phyloP scores from a whole-genome alignment of 2,329 filamentous ascomycete genomes.

The Colletotrichum sp. region DNA sequence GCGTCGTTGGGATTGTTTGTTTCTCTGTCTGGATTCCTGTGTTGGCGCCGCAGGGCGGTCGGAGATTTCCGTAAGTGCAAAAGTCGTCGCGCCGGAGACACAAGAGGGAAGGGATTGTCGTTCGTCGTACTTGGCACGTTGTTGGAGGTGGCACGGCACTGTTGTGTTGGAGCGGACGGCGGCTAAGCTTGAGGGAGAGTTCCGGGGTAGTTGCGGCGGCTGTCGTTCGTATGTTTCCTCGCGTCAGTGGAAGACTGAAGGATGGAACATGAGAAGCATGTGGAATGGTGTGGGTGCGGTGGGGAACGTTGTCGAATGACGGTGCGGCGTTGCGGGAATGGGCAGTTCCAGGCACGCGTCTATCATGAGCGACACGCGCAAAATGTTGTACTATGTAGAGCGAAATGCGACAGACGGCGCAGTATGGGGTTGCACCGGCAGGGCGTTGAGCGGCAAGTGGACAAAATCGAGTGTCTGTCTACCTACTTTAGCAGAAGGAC shows the following conservation, averaged over 20 bases:
- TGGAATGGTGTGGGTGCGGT: neutral
- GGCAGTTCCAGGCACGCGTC: constrained; percentile 7
- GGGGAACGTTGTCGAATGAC: constrained; percentile 2
- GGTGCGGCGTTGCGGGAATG: neutral
- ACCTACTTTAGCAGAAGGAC: neutral
- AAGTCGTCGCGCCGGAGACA: neutral
- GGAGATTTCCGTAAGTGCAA: neutral
- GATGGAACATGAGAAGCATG: neutral
- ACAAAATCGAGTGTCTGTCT: neutral
- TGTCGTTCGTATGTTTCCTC: neutral
- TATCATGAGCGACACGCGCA: neutral
- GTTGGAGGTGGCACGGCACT: neutral
- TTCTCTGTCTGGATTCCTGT: neutral
- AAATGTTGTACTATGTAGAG: neutral
- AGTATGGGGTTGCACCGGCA: neutral
- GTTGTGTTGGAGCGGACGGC: neutral
- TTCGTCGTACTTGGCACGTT: neutral
- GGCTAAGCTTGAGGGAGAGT: neutral
- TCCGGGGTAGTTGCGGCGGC: neutral
- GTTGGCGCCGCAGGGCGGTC: neutral
- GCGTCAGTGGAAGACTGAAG: neutral
- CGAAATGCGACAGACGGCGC: neutral
- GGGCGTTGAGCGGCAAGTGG: neutral
- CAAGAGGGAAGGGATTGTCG: neutral
- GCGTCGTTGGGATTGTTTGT: neutral